Percentiles rank a stretch among this genome's conserved stretches.
phyloP scores from a whole-genome alignment of 192 early-diverging fungal genomes.

The Coemansia sp. region DNA sequence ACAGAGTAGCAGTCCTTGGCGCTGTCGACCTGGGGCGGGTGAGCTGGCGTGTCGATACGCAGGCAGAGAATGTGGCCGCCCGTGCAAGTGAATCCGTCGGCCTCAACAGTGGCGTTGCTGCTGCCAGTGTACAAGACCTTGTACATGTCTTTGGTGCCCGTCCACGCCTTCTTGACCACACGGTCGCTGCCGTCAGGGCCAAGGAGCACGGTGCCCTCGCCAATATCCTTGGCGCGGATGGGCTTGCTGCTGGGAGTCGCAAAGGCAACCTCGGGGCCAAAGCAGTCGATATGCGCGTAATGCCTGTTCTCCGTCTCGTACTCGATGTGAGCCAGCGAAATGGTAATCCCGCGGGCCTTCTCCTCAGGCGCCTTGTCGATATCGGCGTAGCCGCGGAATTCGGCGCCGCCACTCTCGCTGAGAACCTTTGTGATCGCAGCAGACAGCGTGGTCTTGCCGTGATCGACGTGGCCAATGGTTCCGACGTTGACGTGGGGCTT shows the following conservation, averaged over 20 bases:
- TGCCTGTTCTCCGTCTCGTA: slow-evolving; percentile 90
- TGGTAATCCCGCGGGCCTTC: slow-evolving; percentile 98
- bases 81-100: slow-evolving; percentile 38
- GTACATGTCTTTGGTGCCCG: slow-evolving; percentile 33
- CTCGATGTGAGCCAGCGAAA: slow-evolving; percentile 95
- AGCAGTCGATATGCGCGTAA: slow-evolving; percentile 93
- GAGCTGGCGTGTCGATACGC: slow-evolving; percentile 28
- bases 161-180: slow-evolving; percentile 25
- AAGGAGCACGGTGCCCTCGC: slow-evolving; percentile 22
- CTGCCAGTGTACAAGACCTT: slow-evolving; percentile 3
- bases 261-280: slow-evolving; percentile 29
- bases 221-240: slow-evolving; percentile 17
- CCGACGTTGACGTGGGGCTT: slow-evolving; percentile 99
- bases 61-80: slow-evolving; percentile 42
- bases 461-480: slow-evolving; percentile 99
- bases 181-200: slow-evolving; percentile 36
- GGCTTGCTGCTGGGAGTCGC: slow-evolving; percentile 16
- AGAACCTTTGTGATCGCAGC: slow-evolving; percentile 99
- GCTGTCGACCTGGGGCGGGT: not conserved
- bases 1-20: not conserved
- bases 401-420: slow-evolving; percentile 73
- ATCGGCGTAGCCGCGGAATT: slow-evolving; percentile 95
- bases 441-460: slow-evolving; percentile 98
- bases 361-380: slow-evolving; percentile 99
- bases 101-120: not conserved